phyloP scores from a whole-genome alignment of 2,329 filamentous ascomycete species.

The Claviceps purpurea region DNA sequence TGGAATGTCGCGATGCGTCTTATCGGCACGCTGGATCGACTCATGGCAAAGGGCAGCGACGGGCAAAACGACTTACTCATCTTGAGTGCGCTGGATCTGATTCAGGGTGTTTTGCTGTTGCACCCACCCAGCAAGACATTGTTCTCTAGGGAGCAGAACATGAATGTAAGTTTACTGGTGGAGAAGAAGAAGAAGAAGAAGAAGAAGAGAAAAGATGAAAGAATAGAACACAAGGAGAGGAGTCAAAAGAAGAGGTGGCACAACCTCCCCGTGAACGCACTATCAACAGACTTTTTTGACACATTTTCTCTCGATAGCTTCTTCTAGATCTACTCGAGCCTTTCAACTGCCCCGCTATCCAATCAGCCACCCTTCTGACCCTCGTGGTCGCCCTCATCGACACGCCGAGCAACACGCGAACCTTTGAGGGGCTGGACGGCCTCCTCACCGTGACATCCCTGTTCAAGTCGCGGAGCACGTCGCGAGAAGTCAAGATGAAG shows the following conservation, averaged over 20 bases:
- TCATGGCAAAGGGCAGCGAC: constrained; percentile 70
- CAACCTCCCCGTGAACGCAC: background rate
- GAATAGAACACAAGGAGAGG: background rate
- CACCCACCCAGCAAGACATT: constrained; percentile 81
- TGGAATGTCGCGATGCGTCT: constrained; percentile 90
- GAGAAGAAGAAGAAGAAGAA: too few relatives aligned
- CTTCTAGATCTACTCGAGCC: constrained; percentile 90
- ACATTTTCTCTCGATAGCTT: constrained; percentile 33
- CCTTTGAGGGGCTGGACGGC: constrained; percentile 85
- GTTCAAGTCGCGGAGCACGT: constrained; percentile 79
- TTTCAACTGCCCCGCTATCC: constrained; percentile 81
- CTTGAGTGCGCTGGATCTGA: constrained; percentile 72
- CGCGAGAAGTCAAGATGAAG: constrained; percentile 82
- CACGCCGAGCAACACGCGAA: constrained; percentile 74
- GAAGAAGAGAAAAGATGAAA: too few relatives aligned
- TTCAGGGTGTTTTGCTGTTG: constrained; percentile 76
- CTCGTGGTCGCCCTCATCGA: constrained; percentile 83
- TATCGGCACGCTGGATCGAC: constrained; percentile 70
- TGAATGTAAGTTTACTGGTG: constrained; percentile 53
- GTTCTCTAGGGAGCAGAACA: constrained; percentile 80
- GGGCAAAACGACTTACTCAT: constrained; percentile 82
- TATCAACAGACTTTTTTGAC: background rate
- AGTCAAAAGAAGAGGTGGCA: background rate
- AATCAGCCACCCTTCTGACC: constrained; percentile 78
- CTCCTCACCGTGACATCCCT: constrained; percentile 82